Base-by-base conservation (phyloP, 176 grass and related monocot genomes). In the Aegilops bicornis region DNA sequence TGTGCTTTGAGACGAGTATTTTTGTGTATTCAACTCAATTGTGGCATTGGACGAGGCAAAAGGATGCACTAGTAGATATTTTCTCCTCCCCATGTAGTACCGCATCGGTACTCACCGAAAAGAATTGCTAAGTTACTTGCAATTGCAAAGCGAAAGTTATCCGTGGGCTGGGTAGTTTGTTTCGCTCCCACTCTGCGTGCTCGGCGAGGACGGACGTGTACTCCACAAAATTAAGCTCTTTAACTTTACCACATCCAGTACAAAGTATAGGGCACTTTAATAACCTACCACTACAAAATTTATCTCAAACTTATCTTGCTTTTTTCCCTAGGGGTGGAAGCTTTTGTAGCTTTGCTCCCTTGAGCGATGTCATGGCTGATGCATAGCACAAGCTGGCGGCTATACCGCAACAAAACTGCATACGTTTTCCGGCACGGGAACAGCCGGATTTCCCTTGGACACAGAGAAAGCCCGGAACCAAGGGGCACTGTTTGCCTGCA, bases 121-220 rank as follows among this genome's bases (percentile, higher is more conserved):
- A 86, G 23, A 80, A 79, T 30, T 74, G 42, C 72, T 47, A n/a
- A n/a, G n/a, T n/a, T n/a, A n/a, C n/a, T n/a, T n/a, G n/a, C n/a
- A 48, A 19, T 31, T 73, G 84, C 74, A 68, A 84, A 87, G 33
- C 35, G 10, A 84, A 87, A 87, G 85, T 5, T 40, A 27, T 42
- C 69, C 64, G 82, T 82, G 63, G 16, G 6, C 13, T 15, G 73
- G 8, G 59, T 31, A 59, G 4, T 17, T 32, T 19, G 64, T 63
- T 83, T 79, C 74, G 20, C 29, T 16, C 67, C 14, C 40, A 50
- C 72, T 75, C 13, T 73, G 20, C 2, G 0, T 27, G 29, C 80
- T 48, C 20, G 68, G 7, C 76, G 27, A 76, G 85, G 81, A 77
- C 81, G 85, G 85, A 76, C 81, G 69, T 88, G 85, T 91, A 84